Evolutionary conservation across 345 rosid genomes (phyloP), one percentile per base, ranked within the genome.

Genomic region (Murraya koenigii): DNA sequence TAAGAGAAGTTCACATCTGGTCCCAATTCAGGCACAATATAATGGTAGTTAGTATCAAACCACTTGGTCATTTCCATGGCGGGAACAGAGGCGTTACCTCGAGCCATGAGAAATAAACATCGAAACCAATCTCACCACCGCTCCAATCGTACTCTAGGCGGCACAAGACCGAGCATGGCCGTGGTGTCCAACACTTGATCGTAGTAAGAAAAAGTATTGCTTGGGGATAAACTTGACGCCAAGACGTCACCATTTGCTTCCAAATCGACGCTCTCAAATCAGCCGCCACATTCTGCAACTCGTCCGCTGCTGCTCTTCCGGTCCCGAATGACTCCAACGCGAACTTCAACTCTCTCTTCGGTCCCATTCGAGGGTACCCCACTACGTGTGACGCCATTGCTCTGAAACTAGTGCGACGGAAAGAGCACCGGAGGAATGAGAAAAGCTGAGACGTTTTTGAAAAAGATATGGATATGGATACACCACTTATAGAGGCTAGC

Each of bases 41-140:
- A 92, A 82, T 92, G 97, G 86, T 92, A 92, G 84, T 92, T 92
- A 28, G 95, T 90, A 84, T 92, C 94, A 76, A 92, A 92, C 97
- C 97, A 92, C 88, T 92, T 92, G 80, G 95, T 92, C 97, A 92
- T 92, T 82, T 92, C 95, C 97, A 92, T 92, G 72, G 97, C 95
- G n/a, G 92, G 95, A 36, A 83, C 92, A 66, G 90, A 80, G 77
- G 87, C 91, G 68, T 92, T 92, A 65, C 97, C 97, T 55, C 95
- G 82, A 3, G 97, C 95, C 97, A 92, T 90, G 97, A 87, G 84
- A 90, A 90, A 82, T 89, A 92, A 71, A 75, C 62, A 76, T 90
- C 93, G 26, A 88, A 85, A 25, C 93, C 97, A 17, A 89, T 85
- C 87, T 92, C 95, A 56, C 88, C 89, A 67, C 91, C 89, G 47